Conservation (phyloP, 1,284 basidiomycete species). For the Xerocomus cyaneibrunnescens region DNA sequence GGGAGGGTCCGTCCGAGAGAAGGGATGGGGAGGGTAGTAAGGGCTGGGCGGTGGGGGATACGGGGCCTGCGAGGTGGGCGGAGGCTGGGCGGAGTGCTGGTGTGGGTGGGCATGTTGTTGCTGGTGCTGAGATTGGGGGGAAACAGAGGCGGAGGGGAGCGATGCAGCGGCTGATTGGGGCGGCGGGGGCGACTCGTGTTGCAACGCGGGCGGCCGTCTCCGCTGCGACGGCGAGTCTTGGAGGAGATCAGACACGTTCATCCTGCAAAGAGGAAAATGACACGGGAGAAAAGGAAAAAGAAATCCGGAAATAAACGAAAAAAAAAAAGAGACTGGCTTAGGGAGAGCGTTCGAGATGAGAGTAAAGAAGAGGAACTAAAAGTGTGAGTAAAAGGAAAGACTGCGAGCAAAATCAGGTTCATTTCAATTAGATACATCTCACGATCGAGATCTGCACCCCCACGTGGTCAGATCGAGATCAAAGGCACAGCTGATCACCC, state of each 20-base stretch:
- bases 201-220: constrained; percentile 29
- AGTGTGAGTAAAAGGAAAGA: constrained; percentile 33
- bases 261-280: constrained; percentile 22
- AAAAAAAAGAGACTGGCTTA: constrained; percentile 5
- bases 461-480: constrained; percentile 36
- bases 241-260: constrained; percentile 72
- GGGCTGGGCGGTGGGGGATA: constrained; percentile 22
- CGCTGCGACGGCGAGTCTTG: constrained; percentile 67
- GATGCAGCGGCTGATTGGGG: constrained; percentile 21
- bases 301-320: neutral
- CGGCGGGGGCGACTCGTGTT: constrained; percentile 27
- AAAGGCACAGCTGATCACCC: constrained; percentile 15
- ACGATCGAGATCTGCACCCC: constrained; percentile 33
- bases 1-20: constrained; percentile 24
- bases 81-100: constrained; percentile 6
- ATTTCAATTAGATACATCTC: constrained; percentile 39
- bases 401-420: constrained; percentile 32
- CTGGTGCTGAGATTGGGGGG: constrained; percentile 25
- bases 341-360: constrained; percentile 19
- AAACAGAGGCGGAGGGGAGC: constrained; percentile 18
- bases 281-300: neutral
- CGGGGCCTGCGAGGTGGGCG: constrained; percentile 9
- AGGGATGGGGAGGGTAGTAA: constrained; percentile 24
- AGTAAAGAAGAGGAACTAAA: constrained; percentile 27
- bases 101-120: constrained; percentile 13